Evolutionary conservation across 2,329 filamentous ascomycete species (phyloP), one percentile per base, ranked within the genome.

Genomic region (Neonectria sp.): DNA sequence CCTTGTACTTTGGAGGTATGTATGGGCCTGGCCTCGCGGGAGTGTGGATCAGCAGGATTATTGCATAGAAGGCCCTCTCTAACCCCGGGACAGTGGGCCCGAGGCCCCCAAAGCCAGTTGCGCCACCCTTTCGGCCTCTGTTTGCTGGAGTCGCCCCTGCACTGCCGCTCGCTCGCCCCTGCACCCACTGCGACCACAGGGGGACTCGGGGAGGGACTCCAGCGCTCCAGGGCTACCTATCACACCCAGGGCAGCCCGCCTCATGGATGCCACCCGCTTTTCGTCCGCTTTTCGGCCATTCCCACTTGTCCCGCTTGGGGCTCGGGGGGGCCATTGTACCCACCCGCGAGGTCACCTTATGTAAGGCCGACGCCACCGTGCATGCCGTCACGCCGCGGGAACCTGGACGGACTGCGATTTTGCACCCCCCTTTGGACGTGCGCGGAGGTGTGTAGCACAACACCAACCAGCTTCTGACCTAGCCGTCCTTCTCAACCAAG

Each of bases 1-100:
- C 57, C 65, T 69, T 63, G 61, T 59, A 63, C 37, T 15, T 51
- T 60, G 62, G 40, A 45, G 55, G 55, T 55, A 37, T 46, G 55
- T 55, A 37, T 46, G 57, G 29, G 27, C 48, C 45, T 59, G 55
- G 61, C 60, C 58, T 49, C 57, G 29, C 55, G 57, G 52, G 59
- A 62, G 68, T 70, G 74, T 77, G 73, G 76, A 77, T 78, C 76
- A 79, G 75, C 71, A 77, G 70, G 71, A 74, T 69, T 68, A 68
- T 72, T 75, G 70, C 69, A 72, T 68, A 63, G 21, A 21, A 61
- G 57, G 56, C 55, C 51, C 61, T 64, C 31, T 57, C 53, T 35
- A 46, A 59, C 63, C 45, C 53, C 46, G 59, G 59, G 53, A 27
- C 46, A 29, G 63, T 57, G 58, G 58, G 46, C 52, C 62, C 21